These are phyloP conservation scores for Tephrocybe rancida DNA, from an alignment of 768 basidiomycete species.

Conservation along the genomic window DNA sequence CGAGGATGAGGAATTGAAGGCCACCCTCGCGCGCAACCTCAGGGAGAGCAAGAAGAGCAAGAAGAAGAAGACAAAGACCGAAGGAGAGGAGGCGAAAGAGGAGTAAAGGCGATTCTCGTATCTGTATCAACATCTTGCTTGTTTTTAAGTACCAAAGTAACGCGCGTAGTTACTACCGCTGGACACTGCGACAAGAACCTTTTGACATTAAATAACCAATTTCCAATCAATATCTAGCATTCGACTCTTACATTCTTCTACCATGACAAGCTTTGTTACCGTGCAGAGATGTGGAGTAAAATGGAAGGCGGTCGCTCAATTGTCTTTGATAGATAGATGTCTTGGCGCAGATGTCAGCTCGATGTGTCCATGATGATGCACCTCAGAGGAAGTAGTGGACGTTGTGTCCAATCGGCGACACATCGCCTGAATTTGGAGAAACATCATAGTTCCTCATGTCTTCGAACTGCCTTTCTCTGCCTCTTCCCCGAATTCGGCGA, in stretches of 20 bases:
- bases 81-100: conserved; percentile 42
- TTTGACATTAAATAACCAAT: too few relatives aligned
- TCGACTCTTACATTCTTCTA: too few relatives aligned
- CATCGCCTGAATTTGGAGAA: background rate
- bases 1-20: conserved; percentile 85
- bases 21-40: conserved; percentile 73
- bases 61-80: conserved; percentile 75
- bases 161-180: too few relatives aligned
- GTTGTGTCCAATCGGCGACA: background rate
- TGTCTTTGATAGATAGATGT: too few relatives aligned
- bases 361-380: too few relatives aligned
- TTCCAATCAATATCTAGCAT: too few relatives aligned
- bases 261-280: too few relatives aligned
- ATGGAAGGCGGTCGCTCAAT: too few relatives aligned
- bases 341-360: too few relatives aligned
- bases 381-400: too few relatives aligned
- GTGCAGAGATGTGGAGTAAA: too few relatives aligned
- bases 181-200: too few relatives aligned
- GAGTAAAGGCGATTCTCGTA: conserved; percentile 20
- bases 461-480: conserved; percentile 37
- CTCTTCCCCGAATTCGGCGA: conserved; percentile 78
- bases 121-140: background rate
- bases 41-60: conserved; percentile 92
- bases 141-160: background rate
- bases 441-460: conserved; percentile 1